Evolutionary conservation across 2,329 filamentous ascomycete genomes (phyloP), one percentile per base, ranked within the genome.

Genomic region (Aspergillus glaucus): DNA sequence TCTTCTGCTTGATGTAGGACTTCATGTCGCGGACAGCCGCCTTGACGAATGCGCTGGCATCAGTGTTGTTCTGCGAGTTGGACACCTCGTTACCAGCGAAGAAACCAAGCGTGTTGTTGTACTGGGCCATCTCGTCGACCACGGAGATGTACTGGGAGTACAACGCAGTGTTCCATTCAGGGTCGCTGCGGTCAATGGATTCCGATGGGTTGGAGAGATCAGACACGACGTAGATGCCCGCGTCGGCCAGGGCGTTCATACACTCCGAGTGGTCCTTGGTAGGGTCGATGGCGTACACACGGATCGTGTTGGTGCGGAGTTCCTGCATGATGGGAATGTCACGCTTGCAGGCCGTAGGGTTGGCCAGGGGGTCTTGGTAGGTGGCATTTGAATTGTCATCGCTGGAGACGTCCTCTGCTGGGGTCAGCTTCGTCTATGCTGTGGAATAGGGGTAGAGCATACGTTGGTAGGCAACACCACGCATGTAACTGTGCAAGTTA

Each of bases 81-180:
- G 89, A 86, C 55, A 96, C 91, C 74, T 96, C 92, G 74, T 97
- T 96, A 66, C 92, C 92, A 57, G 90, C 91, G 69, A 97, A 95
- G 84, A 96, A 97, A 61, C 91, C 92, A 53, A 97, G 82, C 43
- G 87, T 84, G 75, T 97, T 97, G 71, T 81, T 79, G 78, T 94
- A 96, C 66, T 86, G 76, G 54, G 79, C 76, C 61, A 97, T 75
- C 56, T 80, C 78, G 64, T 96, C 90, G 51, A 97, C 76, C 51
- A 97, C 92, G 21, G 72, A 73, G 48, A 83, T 87, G 78, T 96
- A 96, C 52, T 88, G 86, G 36, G 76, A 64, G 73, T 84, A 94
- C 43, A 95, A 78, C 4, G 78, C 77, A 43, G 82, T 80, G 65
- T 87, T 81, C 92, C 92, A 96, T 52, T 76, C 63, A 12, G 91